phyloP scores from a whole-genome alignment of 140 eudicot genomes.

The Stevia rebaudiana region DNA sequence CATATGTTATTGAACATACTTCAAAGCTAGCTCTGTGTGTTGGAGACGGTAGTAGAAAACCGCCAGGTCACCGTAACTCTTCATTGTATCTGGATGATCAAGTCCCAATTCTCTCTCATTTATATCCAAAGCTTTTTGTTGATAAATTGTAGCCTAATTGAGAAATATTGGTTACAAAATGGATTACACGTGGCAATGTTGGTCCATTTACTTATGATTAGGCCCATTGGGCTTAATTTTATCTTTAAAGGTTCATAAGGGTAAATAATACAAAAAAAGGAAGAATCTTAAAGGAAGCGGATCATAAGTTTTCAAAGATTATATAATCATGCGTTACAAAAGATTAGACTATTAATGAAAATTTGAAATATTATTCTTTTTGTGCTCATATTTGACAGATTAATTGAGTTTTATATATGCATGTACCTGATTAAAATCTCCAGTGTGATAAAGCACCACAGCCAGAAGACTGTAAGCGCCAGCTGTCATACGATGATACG shows the following conservation, averaged over 20 bases:
- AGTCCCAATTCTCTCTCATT: conserved; percentile 68
- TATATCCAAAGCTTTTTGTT: conserved; percentile 71
- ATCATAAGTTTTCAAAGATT: neutral
- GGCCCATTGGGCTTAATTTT: neutral
- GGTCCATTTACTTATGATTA: neutral
- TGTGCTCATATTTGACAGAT: neutral
- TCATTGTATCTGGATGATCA: conserved; percentile 80
- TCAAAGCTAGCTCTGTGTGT: conserved; percentile 77
- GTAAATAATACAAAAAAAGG: neutral
- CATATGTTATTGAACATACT: conserved; percentile 52
- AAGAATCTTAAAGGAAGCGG: neutral
- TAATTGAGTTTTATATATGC: conserved; percentile 14
- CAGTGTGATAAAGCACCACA: conserved; percentile 83
- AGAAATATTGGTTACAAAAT: conserved; percentile 2
- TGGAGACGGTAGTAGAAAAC: conserved; percentile 69
- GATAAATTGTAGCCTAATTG: conserved; percentile 60
- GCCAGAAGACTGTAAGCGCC: conserved; percentile 87
- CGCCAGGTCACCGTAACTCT: conserved; percentile 70
- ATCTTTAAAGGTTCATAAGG: neutral
- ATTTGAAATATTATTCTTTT: no score
- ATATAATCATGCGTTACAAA: neutral
- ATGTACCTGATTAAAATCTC: conserved; percentile 86
- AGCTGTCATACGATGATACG: conserved; percentile 86
- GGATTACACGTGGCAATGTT: neutral
- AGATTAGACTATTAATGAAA: neutral